Evolutionary conservation across 2,329 filamentous ascomycete genomes (phyloP), one percentile per base, ranked within the genome.

Genomic region (Cercospora berteroae): DNA sequence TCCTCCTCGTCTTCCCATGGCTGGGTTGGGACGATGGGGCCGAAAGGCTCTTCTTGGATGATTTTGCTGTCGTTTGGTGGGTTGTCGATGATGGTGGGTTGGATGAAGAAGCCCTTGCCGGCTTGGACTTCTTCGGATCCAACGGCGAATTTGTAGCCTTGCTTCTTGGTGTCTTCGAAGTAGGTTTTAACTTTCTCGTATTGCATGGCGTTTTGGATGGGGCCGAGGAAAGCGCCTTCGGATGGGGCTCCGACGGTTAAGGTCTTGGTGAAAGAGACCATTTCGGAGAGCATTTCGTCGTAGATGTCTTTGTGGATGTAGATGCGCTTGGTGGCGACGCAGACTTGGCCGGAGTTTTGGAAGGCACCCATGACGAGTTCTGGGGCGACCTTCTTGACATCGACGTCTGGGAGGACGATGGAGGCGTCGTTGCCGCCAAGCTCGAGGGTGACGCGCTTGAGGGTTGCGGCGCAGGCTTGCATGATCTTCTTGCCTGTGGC

Each of bases 361-460:
- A 88, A 88, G 4, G 84, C 81, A 5, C 83, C 80, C 69, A 81
- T 79, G 20, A 83, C 84, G 23, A 87, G 78, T 68, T 85, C 78
- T 4, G 82, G 82, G 5, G 83, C 82, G 16, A 79, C 77, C 69
- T 81, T 81, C 65, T 82, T 79, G 69, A 88, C 78, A 65, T 89
- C 84, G 6, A 88, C 85, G 69, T 89, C 86, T 0, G 82, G 82
- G 33, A 83, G 81, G 39, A 89, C 80, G 70, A 89, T 87, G n/a
- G 85, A 83, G 1, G 87, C 82, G 68, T 89, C 86, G 72, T 89
- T 89, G 33, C 87, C 87, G 42, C 87, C 85, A 25, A 89, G 82
- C 76, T 89, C 88, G 13, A 89, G 82, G 1, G 85, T 88, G 20
- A 87, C 82, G 48, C 86, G 80, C 81, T 89, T 89, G 27, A 90